Conservation (phyloP, 2,329 filamentous ascomycete genomes). For the Alternaria sp. region DNA sequence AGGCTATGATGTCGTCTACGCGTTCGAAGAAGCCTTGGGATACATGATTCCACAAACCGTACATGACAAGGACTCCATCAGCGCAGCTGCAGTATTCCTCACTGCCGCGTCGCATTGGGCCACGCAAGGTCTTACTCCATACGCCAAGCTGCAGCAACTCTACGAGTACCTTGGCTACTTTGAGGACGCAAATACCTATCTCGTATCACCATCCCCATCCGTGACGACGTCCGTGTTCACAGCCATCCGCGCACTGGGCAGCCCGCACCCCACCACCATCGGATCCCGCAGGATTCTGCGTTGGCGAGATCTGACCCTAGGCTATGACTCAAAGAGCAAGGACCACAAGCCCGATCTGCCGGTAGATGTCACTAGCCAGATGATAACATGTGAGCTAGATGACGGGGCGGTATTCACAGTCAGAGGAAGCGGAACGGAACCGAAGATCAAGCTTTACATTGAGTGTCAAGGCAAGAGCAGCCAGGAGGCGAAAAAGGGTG, state of each 20-base stretch:
- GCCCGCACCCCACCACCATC: slow-evolving; percentile 56
- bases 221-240: slow-evolving; percentile 64
- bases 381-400: slow-evolving; percentile 69
- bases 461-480: slow-evolving; percentile 56
- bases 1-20: slow-evolving; percentile 63
- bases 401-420: slow-evolving; percentile 66
- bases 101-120: slow-evolving; percentile 62
- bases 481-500: slow-evolving; percentile 54
- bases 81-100: slow-evolving; percentile 67
- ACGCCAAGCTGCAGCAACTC: slow-evolving; percentile 63
- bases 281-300: slow-evolving; percentile 62
- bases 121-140: slow-evolving; percentile 63
- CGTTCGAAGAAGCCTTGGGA: slow-evolving; percentile 71
- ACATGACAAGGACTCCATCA: slow-evolving; percentile 71
- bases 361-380: slow-evolving; percentile 65
- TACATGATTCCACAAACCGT: slow-evolving; percentile 71
- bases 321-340: slow-evolving; percentile 64
- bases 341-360: slow-evolving; percentile 64
- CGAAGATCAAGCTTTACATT: slow-evolving; percentile 70
- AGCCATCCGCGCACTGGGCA: slow-evolving; percentile 58
- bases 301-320: slow-evolving; percentile 69
- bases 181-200: slow-evolving; percentile 70
- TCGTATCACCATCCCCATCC: slow-evolving; percentile 64
- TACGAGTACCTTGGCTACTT: slow-evolving; percentile 68
- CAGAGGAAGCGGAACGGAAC: slow-evolving; percentile 69